Conservation (phyloP, 208 protist genomes). For the Crithidia thermophila region DNA sequence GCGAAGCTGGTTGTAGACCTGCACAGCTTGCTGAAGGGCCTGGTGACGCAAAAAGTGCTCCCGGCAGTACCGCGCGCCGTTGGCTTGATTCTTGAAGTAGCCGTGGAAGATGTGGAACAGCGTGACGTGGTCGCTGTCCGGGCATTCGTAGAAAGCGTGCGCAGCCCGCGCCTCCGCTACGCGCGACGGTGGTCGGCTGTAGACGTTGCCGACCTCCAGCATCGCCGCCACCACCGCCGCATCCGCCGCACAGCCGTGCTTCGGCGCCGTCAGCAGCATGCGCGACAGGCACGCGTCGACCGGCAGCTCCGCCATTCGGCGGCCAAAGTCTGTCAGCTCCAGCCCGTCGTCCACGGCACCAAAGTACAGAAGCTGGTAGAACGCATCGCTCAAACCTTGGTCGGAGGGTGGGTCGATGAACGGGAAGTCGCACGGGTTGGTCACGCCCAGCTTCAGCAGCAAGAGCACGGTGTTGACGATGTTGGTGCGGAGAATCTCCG, state of each 20-base stretch:
- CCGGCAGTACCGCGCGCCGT: conserved; percentile 63
- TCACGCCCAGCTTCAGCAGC: conserved; percentile 97
- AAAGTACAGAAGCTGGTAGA: conserved; percentile 97
- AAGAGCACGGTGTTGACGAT: conserved; percentile 95
- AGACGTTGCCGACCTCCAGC: conserved; percentile 79
- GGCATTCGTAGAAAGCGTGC: conserved; percentile 48
- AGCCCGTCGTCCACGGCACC: conserved; percentile 98
- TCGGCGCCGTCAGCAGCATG: conserved; percentile 83
- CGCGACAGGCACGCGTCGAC: conserved; percentile 94
- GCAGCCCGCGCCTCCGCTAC: conserved; percentile 48
- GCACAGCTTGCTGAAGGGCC: conserved; percentile 67
- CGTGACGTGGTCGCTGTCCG: conserved; percentile 82
- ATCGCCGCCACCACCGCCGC: conserved; percentile 88
- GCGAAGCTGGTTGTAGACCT: conserved; percentile 80
- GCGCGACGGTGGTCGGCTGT: conserved; percentile 43
- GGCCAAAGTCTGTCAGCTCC: conserved; percentile 71
- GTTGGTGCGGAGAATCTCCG: conserved; percentile 98
- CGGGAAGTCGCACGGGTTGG: conserved; percentile 96
- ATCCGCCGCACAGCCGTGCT: conserved; percentile 81
- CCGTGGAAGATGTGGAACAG: conserved; percentile 85
- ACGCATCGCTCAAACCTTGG: conserved; percentile 96
- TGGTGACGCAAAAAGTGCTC: conserved; percentile 72
- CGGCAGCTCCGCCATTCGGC: conserved; percentile 71
- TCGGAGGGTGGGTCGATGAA: conserved; percentile 98
- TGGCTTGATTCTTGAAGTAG: conserved; percentile 38